Conservation (phyloP, 169 alveolate genomes). For the Plasmodium knowlesi region DNA sequence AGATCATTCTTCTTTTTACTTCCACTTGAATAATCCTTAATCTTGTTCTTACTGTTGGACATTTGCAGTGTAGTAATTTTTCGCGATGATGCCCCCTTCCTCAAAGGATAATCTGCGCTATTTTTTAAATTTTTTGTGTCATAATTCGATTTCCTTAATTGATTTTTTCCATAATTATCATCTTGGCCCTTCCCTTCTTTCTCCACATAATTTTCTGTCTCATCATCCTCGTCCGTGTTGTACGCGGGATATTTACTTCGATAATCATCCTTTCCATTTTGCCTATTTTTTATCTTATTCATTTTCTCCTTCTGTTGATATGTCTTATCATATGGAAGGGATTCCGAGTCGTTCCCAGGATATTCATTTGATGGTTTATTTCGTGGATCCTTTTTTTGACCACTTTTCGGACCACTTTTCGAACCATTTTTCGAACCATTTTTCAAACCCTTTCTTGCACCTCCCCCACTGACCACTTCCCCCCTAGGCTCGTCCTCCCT, state of each 20-base stretch:
- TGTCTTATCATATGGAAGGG: neutral
- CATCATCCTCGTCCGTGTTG: neutral
- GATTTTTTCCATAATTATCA: neutral
- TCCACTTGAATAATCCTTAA: conserved; percentile 1
- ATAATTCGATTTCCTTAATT: neutral
- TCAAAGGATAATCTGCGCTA: neutral
- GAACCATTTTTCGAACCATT: too few relatives aligned
- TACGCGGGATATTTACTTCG: neutral
- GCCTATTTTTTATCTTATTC: neutral
- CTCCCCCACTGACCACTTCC: neutral
- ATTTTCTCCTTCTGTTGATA: conserved; percentile 1
- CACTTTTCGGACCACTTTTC: neutral
- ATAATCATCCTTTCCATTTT: neutral
- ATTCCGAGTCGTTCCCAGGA: neutral
- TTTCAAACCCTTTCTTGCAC: neutral
- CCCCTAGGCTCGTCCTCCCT: neutral
- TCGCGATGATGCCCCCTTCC: neutral
- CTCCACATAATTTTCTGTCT: neutral
- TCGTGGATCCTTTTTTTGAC: neutral
- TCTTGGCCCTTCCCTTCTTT: neutral
- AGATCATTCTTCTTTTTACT: conserved; percentile 2
- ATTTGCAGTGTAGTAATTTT: neutral
- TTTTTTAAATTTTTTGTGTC: neutral
- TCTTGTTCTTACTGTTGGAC: neutral
- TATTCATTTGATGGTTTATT: neutral